A percentile compares a stretch with the other conserved stretches of the same genome.
These are phyloP conservation scores for Meyerozyma carpophila DNA, from an alignment of 1,139 yeast species.

Conservation along the genomic window DNA sequence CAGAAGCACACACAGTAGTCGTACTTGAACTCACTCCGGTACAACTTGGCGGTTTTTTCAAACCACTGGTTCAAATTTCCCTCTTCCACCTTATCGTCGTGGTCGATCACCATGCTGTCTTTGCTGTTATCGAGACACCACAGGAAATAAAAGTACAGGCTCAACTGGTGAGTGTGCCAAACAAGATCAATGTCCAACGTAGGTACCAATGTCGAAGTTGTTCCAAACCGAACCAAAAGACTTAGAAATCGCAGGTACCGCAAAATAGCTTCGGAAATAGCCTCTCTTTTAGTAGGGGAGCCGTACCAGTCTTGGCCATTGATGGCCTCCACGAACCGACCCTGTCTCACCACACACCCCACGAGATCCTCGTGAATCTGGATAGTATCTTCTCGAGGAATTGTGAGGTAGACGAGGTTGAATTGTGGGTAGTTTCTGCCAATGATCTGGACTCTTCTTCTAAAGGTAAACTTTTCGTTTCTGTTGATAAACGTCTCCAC, in stretches of 20 bases:
- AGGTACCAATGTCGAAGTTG: conserved; percentile 21
- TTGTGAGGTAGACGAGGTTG: conserved; percentile 18
- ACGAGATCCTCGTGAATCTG: conserved; percentile 25
- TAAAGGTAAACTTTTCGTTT: neutral
- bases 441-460: conserved; percentile 2
- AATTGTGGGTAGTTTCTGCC: conserved; percentile 13
- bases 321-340: conserved; percentile 25
- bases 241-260: conserved; percentile 24
- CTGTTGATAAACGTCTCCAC: neutral
- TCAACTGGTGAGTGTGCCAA: conserved; percentile 38
- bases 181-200: conserved; percentile 35
- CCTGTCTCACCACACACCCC: conserved; percentile 27
- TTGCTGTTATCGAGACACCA: conserved; percentile 13
- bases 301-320: conserved; percentile 24
- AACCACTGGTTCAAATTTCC: conserved; percentile 15
- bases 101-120: conserved; percentile 16
- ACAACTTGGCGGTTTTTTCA: conserved; percentile 16
- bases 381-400: conserved; percentile 7
- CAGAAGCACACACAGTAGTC: conserved; percentile 24
- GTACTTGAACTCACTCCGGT: conserved; percentile 13
- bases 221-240: conserved; percentile 11
- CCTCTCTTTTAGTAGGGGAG: conserved; percentile 15
- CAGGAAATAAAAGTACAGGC: conserved; percentile 17
- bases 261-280: conserved; percentile 15
- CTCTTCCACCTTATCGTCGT: conserved; percentile 24